A percentile compares a stretch with the other conserved stretches of the same genome.
Conservation (phyloP, 129 eudicot genomes). For the Lactuca saligna region DNA sequence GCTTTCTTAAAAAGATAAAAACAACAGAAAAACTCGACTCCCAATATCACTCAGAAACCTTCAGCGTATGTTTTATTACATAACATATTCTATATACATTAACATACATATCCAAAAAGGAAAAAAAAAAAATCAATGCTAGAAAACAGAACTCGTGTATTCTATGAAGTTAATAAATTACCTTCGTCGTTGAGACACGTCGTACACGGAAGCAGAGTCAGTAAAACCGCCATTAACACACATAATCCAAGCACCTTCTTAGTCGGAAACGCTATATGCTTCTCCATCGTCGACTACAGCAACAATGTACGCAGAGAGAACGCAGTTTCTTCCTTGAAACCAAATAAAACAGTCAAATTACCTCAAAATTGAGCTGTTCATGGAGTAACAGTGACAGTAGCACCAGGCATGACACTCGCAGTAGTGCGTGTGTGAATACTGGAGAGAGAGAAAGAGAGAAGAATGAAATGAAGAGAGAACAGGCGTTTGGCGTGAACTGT, state of each 20-base stretch:
- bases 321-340: not conserved
- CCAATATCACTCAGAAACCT: slow-evolving; percentile 4
- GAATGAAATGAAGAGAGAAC: slow-evolving; percentile 41
- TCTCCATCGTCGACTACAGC: slow-evolving; percentile 11
- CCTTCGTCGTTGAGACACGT: slow-evolving; percentile 58
- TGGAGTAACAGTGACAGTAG: not conserved
- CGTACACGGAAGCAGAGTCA: slow-evolving; percentile 34
- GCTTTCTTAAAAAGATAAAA: slow-evolving; percentile 19
- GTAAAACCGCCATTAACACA: slow-evolving; percentile 27
- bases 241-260: slow-evolving; percentile 12
- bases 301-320: not conserved
- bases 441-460: not conserved
- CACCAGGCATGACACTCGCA: slow-evolving; percentile 12
- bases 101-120: not conserved
- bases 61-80: not conserved
- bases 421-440: slow-evolving; percentile 1
- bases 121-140: not conserved
- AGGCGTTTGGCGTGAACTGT: slow-evolving; percentile 97
- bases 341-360: not conserved
- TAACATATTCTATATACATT: not conserved
- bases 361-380: slow-evolving; percentile 13
- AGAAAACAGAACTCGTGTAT: not conserved
- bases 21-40: slow-evolving; percentile 12
- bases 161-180: not conserved
- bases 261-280: not conserved